Percentiles rank a stretch among this genome's conserved stretches.
phyloP scores from a whole-genome alignment of 2,329 filamentous ascomycete genomes.

The Diaporthe sp. region DNA sequence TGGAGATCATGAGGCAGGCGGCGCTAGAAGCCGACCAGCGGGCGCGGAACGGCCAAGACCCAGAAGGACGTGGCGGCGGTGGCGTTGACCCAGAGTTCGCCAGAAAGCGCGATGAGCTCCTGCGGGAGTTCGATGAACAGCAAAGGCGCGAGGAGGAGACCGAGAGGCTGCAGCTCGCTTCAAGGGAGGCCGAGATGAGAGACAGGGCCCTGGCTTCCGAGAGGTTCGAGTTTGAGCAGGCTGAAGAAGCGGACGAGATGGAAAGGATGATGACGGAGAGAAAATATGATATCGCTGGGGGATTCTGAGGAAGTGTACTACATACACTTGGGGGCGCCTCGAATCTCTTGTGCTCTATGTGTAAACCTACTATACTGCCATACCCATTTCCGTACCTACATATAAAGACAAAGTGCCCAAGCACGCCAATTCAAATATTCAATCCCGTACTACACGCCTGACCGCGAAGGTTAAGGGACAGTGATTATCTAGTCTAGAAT shows the following conservation, averaged over 20 bases:
- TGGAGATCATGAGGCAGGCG: constrained; percentile 51
- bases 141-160: constrained; percentile 20
- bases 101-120: constrained; percentile 28
- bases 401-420: constrained; percentile 10
- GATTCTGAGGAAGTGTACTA: constrained; percentile 33
- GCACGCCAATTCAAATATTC: neutral
- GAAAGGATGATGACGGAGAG: constrained; percentile 34
- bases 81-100: neutral
- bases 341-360: neutral
- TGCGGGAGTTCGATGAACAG: constrained; percentile 33
- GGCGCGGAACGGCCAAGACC: constrained; percentile 6
- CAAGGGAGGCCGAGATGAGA: constrained; percentile 29
- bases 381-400: neutral
- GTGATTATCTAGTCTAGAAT: neutral
- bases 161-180: neutral
- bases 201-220: constrained; percentile 35
- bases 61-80: neutral
- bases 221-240: constrained; percentile 4
- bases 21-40: constrained; percentile 46
- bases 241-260: constrained; percentile 37
- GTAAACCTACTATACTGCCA: neutral
- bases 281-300: constrained; percentile 12
- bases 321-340: constrained; percentile 5
- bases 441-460: neutral
- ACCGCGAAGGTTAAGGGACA: neutral